Evolutionary conservation across 768 basidiomycete genomes (phyloP).

Genomic region (Termitomyces sp.): DNA sequence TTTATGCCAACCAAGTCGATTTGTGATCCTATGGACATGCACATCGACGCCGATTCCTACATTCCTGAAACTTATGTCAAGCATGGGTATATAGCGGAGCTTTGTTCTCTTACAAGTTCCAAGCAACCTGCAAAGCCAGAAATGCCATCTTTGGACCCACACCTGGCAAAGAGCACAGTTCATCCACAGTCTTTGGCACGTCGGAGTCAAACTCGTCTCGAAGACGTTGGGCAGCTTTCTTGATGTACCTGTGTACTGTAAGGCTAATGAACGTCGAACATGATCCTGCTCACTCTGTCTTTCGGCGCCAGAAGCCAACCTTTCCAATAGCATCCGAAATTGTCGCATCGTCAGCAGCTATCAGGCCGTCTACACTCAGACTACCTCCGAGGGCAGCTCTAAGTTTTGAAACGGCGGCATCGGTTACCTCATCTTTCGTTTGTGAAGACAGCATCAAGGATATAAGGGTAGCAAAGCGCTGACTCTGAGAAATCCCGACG

Average conservation of each 20-base stretch:
- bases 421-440: constrained; percentile 89
- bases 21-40: constrained; percentile 94
- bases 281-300: constrained; percentile 60
- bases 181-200: constrained; percentile 86
- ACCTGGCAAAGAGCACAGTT: constrained; percentile 82
- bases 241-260: constrained; percentile 54
- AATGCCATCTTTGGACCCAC: constrained; percentile 99
- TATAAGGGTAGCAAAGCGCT: constrained; percentile 81
- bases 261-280: not conserved
- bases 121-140: constrained; percentile 77
- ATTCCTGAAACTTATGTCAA: constrained; percentile 48
- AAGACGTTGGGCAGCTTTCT: constrained; percentile 66
- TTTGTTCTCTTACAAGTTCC: constrained; percentile 60
- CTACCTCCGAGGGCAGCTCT: constrained; percentile 73
- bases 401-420: constrained; percentile 73
- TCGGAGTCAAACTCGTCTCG: constrained; percentile 76
- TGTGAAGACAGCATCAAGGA: constrained; percentile 96
- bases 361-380: constrained; percentile 69
- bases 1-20: constrained; percentile 90
- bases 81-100: not conserved
- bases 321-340: constrained; percentile 79
- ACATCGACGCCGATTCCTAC: constrained; percentile 94
- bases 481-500: constrained; percentile 46
- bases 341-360: constrained; percentile 56
- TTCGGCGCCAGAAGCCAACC: constrained; percentile 91